Base-by-base conservation (phyloP, 495 filamentous ascomycete genomes). In the Rhypophila decipiens region DNA sequence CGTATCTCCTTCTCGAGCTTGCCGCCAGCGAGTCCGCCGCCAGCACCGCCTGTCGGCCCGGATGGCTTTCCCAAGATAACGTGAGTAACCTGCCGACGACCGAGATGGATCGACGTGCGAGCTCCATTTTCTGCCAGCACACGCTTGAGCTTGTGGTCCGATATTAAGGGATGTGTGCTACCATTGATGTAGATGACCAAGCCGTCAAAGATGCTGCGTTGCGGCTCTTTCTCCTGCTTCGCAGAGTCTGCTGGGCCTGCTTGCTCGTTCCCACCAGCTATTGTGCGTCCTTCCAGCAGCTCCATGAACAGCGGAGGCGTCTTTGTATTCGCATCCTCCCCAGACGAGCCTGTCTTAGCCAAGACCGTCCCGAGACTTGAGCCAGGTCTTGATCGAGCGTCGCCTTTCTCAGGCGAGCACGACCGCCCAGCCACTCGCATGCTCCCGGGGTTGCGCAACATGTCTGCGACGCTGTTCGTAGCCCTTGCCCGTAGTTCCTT, bases 151-250 rank as follows among this genome's bases (percentile, higher is more conserved):
- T 78, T 82, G 62, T 95, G 87, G 68, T 98, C 90, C 0, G 86
- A 90, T 38, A 98, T 77, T 12, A 77, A 57, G 5, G 91, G 88
- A 43, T 82, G 69, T 1, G 88, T 96, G 43, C 85, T 86, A 44
- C 90, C 91, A 67, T 95, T 95, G 67, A 97, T 77, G 68, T 93
- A 93, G 61, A 97, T 75, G 19, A 74, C 77, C 21, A 87, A 69
- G 15, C 77, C 75, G 39, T 74, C 57, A 61, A 96, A 87, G 46
- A 95, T 76, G 20, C 19, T 11, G 15, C 44, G 42, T 40, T 49
- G 23, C 50, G 47, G 23, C 10, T 61, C 55, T 47, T 47, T 61
- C 29, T 46, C 51, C 10, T 63, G 67, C 22, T 18, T 5, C 42
- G 20, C 38, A 21, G 43, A 19, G 71, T 67, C 45, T 71, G 58